Percentiles rank a stretch among this genome's conserved stretches.
These are phyloP conservation scores for Sarocladium kiliense DNA, from an alignment of 2,329 filamentous ascomycete genomes.

Conservation along the genomic window DNA sequence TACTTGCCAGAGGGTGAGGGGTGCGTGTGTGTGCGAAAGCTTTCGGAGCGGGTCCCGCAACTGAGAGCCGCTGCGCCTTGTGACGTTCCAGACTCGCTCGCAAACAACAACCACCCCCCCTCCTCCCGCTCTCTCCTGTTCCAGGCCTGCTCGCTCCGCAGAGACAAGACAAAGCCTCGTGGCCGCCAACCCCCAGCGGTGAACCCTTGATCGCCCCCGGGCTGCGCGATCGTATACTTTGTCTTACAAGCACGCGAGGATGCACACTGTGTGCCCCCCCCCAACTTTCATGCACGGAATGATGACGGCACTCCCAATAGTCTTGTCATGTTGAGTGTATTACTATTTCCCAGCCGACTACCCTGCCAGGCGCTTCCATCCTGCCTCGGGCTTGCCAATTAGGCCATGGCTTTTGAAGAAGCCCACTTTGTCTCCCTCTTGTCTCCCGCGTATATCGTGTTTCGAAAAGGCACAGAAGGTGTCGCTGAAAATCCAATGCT, in stretches of 20 bases:
- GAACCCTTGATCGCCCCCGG: neutral
- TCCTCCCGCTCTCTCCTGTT: neutral
- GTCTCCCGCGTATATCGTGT: neutral
- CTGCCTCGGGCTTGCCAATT: neutral
- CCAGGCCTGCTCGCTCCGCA: neutral
- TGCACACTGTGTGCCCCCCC: neutral
- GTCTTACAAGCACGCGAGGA: neutral
- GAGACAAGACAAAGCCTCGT: neutral
- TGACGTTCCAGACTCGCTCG: neutral
- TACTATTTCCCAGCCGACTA: too few relatives aligned
- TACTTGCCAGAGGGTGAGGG: neutral
- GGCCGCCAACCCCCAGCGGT: neutral
- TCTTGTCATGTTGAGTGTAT: too few relatives aligned
- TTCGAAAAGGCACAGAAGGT: neutral
- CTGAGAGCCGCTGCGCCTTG: neutral
- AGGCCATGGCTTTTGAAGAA: neutral
- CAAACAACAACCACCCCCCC: neutral
- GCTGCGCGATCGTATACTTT: neutral
- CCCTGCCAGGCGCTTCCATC: too few relatives aligned
- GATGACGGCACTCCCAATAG: too few relatives aligned
- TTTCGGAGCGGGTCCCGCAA: neutral
- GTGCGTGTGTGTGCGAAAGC: neutral
- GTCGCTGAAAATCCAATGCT: constrained; percentile 6
- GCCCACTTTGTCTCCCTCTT: neutral
- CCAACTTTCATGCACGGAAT: too few relatives aligned